phyloP scores from a whole-genome alignment of 2,329 filamentous ascomycete species.

The Pseudogymnoascus sp. region DNA sequence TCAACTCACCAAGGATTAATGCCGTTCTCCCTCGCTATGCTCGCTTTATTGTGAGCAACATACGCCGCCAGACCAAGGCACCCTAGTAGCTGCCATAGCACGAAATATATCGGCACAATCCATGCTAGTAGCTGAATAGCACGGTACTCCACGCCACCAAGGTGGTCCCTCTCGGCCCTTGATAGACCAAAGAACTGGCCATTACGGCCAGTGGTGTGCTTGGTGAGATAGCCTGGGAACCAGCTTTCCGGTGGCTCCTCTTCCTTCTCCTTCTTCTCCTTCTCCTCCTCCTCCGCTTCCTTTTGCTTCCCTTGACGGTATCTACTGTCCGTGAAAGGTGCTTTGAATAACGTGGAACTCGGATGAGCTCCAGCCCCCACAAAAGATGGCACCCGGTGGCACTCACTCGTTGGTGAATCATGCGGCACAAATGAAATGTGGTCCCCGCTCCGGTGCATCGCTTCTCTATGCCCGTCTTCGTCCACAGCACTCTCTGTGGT shows the following conservation, averaged over 20 bases:
- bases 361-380: not conserved
- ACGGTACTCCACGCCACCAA: slow-evolving; percentile 94
- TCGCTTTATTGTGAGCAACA: slow-evolving; percentile 45
- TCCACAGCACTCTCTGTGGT: not conserved
- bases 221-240: slow-evolving; percentile 39
- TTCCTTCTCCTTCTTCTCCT: slow-evolving; percentile 45
- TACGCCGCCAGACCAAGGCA: slow-evolving; percentile 36
- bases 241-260: slow-evolving; percentile 58
- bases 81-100: slow-evolving; percentile 24
- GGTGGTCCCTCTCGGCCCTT: slow-evolving; percentile 84
- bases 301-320: slow-evolving; percentile 40
- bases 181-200: slow-evolving; percentile 84
- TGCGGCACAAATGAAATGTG: slow-evolving; percentile 1
- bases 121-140: slow-evolving; percentile 68
- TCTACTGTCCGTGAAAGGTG: slow-evolving; percentile 17
- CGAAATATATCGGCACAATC: slow-evolving; percentile 51
- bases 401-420: not conserved
- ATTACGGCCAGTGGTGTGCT: slow-evolving; percentile 65
- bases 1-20: slow-evolving; percentile 68
- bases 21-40: slow-evolving; percentile 44
- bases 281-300: slow-evolving; percentile 49
- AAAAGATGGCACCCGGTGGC: not conserved
- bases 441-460: not conserved
- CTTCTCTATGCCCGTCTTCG: not conserved
- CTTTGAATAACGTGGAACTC: not conserved